phyloP scores from a whole-genome alignment of 2,329 filamentous ascomycete genomes.

The Grosmannia penicillata region DNA sequence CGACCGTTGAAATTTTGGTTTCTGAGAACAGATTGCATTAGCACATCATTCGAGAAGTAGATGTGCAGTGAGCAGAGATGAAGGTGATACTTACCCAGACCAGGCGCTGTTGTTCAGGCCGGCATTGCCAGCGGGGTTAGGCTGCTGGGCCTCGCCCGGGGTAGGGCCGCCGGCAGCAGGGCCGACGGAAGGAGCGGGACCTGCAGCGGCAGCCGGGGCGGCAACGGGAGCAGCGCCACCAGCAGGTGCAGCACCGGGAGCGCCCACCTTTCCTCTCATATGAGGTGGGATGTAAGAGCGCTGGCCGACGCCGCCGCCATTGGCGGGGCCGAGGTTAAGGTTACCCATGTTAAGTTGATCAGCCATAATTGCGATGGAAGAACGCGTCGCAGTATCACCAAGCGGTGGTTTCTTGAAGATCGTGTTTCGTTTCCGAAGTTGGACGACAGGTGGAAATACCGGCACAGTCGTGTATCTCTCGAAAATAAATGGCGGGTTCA shows the following conservation, averaged over 20 bases:
- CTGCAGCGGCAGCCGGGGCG: constrained; percentile 12
- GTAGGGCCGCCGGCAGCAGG: constrained; percentile 3
- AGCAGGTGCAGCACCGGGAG: constrained; percentile 14
- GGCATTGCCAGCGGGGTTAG: constrained; percentile 17
- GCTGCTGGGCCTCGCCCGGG: background rate
- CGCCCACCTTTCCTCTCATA: constrained; percentile 46
- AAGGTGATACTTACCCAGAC: constrained; percentile 36
- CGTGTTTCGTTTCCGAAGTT: background rate
- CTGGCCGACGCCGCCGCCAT: constrained; percentile 20
- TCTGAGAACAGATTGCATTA: constrained; percentile 17
- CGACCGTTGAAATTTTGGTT: constrained; percentile 32
- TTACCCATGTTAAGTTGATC: constrained; percentile 73
- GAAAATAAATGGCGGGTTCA: constrained; percentile 8
- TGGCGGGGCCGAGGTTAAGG: constrained; percentile 43
- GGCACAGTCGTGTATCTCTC: constrained; percentile 10
- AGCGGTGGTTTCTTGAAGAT: background rate
- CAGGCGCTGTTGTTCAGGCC: constrained; percentile 50
- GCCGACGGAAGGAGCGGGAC: constrained; percentile 10
- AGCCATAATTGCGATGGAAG: constrained; percentile 53
- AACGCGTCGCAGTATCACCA: too few relatives aligned
- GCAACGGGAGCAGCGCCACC: constrained; percentile 4
- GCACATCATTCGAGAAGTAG: background rate
- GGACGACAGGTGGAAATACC: background rate
- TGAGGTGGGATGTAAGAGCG: constrained; percentile 80
- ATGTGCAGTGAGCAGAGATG: constrained; percentile 7